Evolutionary conservation across 2,329 filamentous ascomycete species (phyloP), one percentile per base, ranked within the genome.

Genomic region (Trichoderma koningiopsis): DNA sequence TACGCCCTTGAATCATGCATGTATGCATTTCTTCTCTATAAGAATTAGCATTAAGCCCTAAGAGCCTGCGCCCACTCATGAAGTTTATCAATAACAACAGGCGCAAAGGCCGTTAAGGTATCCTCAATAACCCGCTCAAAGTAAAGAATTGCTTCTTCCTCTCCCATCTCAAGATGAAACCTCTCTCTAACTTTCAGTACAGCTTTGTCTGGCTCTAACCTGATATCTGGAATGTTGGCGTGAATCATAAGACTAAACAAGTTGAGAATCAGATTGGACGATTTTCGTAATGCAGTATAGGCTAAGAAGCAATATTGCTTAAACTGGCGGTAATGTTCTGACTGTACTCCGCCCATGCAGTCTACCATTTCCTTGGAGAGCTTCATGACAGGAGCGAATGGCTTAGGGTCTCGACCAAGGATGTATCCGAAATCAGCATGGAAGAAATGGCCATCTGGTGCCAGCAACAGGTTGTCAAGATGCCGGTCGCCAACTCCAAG

Each of bases 371-470:
- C 95, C 74, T 94, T 95, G 77, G 92, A 95, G 10, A 99, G 88
- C 80, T 99, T 99, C 91, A 99, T 97, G 64, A 95, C 89, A 0
- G 96, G 96, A 0, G 96, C 95, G 77, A 99, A 98, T 0, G 96
- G 96, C 77, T 99, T 99, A 0, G 96, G 96, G 74, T 99, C 96
- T 52, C 96, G 92, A 22, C 96, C 96, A 1, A 99, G 90, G 71
- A 99, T 99, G 80, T 97, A 99, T 53, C 96, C 96, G 76, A 99
- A 99, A 79, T 99, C 96, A 35, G 95, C 94, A 78, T 99, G 96
- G 86, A 99, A 97, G 84, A 99, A 99, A 80, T 96, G 93, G 0
- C 89, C 96, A 73, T 94, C 91, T 0, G 96, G 94, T 0, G 94
- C 89, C 5, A 99, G 88, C 31, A 99, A 89, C 1, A 99, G 88